A percentile compares a stretch with the other conserved stretches of the same genome.
Evolutionary conservation across 2,329 filamentous ascomycete species (phyloP).

Genomic region (Teratosphaeria zuluensis): DNA sequence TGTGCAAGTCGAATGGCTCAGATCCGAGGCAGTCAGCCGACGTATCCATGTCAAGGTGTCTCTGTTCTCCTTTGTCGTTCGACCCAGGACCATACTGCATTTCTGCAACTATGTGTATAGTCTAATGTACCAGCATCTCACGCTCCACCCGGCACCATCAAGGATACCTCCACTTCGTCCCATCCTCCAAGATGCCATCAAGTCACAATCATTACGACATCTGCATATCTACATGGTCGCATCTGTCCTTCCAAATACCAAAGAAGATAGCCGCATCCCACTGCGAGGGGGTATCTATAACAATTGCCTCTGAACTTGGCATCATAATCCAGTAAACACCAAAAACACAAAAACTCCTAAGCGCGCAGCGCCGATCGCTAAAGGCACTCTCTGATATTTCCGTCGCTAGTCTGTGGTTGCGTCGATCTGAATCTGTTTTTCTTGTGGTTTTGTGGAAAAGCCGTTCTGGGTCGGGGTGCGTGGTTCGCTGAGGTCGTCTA

Average conservation of each 20-base stretch:
- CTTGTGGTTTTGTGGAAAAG: background rate
- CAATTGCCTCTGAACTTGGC: background rate
- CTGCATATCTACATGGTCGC: background rate
- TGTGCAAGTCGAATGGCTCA: too few relatives aligned
- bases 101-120: background rate
- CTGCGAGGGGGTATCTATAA: background rate
- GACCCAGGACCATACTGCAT: background rate
- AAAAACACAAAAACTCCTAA: background rate
- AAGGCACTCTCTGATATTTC: background rate
- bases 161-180: background rate
- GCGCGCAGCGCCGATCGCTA: background rate
- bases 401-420: background rate
- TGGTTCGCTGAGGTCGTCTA: conserved; percentile 10
- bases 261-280: background rate
- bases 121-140: background rate
- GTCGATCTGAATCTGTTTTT: background rate
- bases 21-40: too few relatives aligned
- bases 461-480: conserved; percentile 14
- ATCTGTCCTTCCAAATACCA: background rate
- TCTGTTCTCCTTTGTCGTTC: background rate
- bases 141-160: background rate
- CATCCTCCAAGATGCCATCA: background rate
- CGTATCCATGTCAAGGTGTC: too few relatives aligned
- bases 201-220: background rate
- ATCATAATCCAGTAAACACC: background rate